Evolutionary conservation across 768 basidiomycete species (phyloP).

Genomic region (Strobilomyces confusus): DNA sequence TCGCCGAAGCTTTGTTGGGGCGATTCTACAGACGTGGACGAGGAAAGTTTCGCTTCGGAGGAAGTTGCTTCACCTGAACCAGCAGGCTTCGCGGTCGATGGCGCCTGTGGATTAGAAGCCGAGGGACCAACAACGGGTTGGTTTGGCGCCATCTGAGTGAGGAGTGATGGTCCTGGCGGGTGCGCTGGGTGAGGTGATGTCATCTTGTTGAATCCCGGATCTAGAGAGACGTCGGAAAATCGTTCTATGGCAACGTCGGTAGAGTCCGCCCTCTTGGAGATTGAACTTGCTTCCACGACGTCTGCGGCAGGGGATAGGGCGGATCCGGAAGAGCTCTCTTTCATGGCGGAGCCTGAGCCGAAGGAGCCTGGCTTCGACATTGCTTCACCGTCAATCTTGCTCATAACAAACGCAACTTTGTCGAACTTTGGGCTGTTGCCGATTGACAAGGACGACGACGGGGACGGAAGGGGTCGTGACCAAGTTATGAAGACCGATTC

Average conservation of each 20-base stretch:
- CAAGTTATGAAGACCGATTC: slow-evolving; percentile 86
- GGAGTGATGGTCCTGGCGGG: slow-evolving; percentile 60
- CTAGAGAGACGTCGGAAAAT: slow-evolving; percentile 46
- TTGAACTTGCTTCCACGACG: slow-evolving; percentile 10
- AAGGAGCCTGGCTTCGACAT: slow-evolving; percentile 34
- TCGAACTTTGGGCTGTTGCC: slow-evolving; percentile 72
- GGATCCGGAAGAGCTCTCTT: slow-evolving; percentile 23
- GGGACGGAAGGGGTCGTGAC: slow-evolving; percentile 89
- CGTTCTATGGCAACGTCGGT: slow-evolving; percentile 47
- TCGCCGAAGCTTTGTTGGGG: slow-evolving; percentile 23
- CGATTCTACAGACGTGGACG: slow-evolving; percentile 30
- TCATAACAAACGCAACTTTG: slow-evolving; percentile 91
- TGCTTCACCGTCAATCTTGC: slow-evolving; percentile 64
- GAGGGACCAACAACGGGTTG: slow-evolving; percentile 18
- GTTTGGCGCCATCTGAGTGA: slow-evolving; percentile 64
- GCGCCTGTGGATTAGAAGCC: slow-evolving; percentile 26
- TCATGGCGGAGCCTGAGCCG: slow-evolving; percentile 22
- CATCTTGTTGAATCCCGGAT: slow-evolving; percentile 39
- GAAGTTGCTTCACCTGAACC: slow-evolving; percentile 16
- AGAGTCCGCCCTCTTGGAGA: slow-evolving; percentile 31
- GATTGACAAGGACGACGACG: slow-evolving; percentile 70
- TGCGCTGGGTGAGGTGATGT: slow-evolving; percentile 33
- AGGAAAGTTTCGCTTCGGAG: slow-evolving; percentile 24
- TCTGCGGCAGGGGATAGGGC: slow-evolving; percentile 4
- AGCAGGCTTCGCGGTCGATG: slow-evolving; percentile 19